Base-by-base conservation (phyloP, 2,329 filamentous ascomycete species). In the Cladosporium sp. region DNA sequence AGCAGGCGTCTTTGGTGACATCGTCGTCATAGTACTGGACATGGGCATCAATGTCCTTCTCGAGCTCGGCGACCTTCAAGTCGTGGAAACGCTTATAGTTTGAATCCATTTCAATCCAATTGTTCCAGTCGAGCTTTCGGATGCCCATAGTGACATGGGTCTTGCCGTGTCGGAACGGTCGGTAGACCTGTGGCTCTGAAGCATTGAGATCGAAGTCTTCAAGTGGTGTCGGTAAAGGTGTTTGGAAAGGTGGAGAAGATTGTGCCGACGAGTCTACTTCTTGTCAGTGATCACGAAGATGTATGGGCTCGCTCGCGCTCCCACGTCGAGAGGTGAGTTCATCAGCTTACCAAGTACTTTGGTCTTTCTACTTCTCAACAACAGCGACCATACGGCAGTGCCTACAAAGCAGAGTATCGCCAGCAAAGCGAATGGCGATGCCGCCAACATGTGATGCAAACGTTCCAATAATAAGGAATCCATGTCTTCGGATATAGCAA, bases 181-280 rank as follows among this genome's bases (percentile, higher is more conserved):
- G 42, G 17, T 56, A 56, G 8, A 49, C 19, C 34, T 49, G 54
- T 8, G 54, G 54, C 34, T 56, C n/a, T 12, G 54, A 47, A 28
- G 54, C n/a, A 47, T 40, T 45, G 20, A 56, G 54, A 8, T 56
- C 54, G 54, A 56, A 56, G 15, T 56, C 22, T 38, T 56, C n/a
- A 7, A 49, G 42, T 14, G 54, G 54, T 17, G 34, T 17, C 14
- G 54, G 54, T 19, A 49, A 22, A 49, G 54, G 54, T 28, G 54
- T 56, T 30, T 56, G 30, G 42, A 56, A 56, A 40, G 17, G 40
- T 17, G 52, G 39, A 30, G 15, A 6, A 9, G 52, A 30, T 22
- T 17, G n/a, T 30, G 17, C 22, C 38, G 30, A 2, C 22, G 19
- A 15, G 6, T 15, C 47, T 50, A 7, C 20, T 30, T 17, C 9